A percentile compares a stretch with the other conserved stretches of the same genome.
These are phyloP conservation scores for Helotiales sp. DNA, from an alignment of 2,329 filamentous ascomycete genomes.

Conservation along the genomic window DNA sequence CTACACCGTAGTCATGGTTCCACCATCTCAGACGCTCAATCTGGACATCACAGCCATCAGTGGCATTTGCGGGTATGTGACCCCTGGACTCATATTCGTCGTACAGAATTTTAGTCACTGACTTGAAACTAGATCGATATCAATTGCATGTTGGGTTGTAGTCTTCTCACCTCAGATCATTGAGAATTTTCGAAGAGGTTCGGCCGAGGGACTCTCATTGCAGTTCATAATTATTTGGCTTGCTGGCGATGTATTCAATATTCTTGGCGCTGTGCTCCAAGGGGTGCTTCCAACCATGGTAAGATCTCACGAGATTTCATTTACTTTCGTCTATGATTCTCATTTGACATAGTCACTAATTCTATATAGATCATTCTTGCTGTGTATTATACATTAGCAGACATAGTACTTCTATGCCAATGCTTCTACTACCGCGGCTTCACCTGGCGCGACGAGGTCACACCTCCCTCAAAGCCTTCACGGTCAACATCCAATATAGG, in stretches of 20 bases:
- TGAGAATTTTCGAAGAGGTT: constrained; percentile 84
- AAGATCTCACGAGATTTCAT: too few relatives aligned
- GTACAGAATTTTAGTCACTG: constrained; percentile 6
- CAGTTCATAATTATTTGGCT: constrained; percentile 95
- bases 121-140: constrained; percentile 68
- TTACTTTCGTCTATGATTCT: too few relatives aligned
- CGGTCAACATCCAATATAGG: constrained; percentile 34
- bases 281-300: constrained; percentile 89
- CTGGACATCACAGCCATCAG: constrained; percentile 89
- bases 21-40: constrained; percentile 56
- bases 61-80: constrained; percentile 77
- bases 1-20: constrained; percentile 36
- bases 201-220: constrained; percentile 84
- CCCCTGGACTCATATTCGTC: not conserved
- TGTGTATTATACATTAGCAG: constrained; percentile 89
- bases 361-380: constrained; percentile 68
- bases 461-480: constrained; percentile 41
- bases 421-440: constrained; percentile 97
- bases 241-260: constrained; percentile 93
- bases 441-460: constrained; percentile 57
- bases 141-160: constrained; percentile 92
- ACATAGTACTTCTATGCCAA: constrained; percentile 83
- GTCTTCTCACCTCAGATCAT: constrained; percentile 97
- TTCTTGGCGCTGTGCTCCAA: constrained; percentile 87
- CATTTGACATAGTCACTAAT: too few relatives aligned